Evolutionary conservation across 306 rosid genomes (phyloP), one percentile per base, ranked within the genome.

Genomic region (Oemleria cerasiformis): DNA sequence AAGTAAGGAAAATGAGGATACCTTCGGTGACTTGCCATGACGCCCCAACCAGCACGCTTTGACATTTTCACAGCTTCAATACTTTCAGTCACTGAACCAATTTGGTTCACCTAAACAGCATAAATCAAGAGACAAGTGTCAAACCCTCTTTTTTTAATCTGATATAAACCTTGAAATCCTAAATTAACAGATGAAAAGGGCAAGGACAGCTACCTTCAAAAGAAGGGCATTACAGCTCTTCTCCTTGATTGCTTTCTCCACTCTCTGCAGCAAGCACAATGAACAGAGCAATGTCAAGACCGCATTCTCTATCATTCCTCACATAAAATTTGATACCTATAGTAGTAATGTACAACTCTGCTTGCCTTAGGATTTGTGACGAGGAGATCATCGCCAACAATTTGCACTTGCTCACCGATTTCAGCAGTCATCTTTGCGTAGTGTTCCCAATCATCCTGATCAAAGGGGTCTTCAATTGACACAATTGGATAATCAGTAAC

Each of bases 1-100:
- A 20, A 41, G 54, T 13, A 47, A 6, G 3, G 21, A 36, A 55
- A 20, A 50, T 47, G 58, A 49, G 42, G 57, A 68, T 11, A 90
- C 92, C 96, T 90, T 75, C 96, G 64, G 88, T 87, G 96, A 81
- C 96, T 90, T 73, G 96, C 85, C 96, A 90, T 90, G 68, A 90
- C 91, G 43, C 96, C 96, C 96, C 96, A 90, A 30, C 96, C 91
- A 65, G 96, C 96, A 42, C 20, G 68, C 76, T 90, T 87, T 68
- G 96, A 90, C 91, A 90, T 87, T 82, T 54, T 87, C 15, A 90
- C 96, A 44, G 92, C 96, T 82, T 90, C 96, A 71, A 90, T 90
- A 63, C 96, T 90, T 75, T 90, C 91, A 5, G 96, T 87, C 66
- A 90, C 96, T 4, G 91, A 85, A 64, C 92, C 96, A 68, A 90